Evolutionary conservation across 2,329 filamentous ascomycete genomes (phyloP).

Genomic region (Pseudonectria foliicola): DNA sequence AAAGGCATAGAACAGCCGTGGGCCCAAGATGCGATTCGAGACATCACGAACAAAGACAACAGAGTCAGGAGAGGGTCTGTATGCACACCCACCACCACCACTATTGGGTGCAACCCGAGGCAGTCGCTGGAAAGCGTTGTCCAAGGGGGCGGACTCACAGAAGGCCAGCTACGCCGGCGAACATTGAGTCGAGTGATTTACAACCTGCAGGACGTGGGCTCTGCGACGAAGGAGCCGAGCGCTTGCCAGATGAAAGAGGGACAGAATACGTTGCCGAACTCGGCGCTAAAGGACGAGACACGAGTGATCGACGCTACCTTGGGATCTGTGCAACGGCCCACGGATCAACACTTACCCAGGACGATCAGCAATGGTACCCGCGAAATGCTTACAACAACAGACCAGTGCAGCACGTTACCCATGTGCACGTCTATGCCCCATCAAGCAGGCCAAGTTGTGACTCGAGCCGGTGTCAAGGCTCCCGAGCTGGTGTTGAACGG

Average conservation of each 20-base stretch:
- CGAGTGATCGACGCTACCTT: slow-evolving; percentile 26
- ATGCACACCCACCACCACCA: slow-evolving; percentile 56
- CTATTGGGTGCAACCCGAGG: slow-evolving; percentile 44
- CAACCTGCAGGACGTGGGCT: slow-evolving; percentile 15
- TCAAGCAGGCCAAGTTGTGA: neutral
- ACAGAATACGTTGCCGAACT: slow-evolving; percentile 22
- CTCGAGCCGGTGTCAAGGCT: neutral
- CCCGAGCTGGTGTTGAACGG: neutral
- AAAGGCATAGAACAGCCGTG: slow-evolving; percentile 9
- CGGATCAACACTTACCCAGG: too few relatives aligned
- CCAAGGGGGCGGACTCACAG: neutral
- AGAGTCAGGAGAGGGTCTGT: slow-evolving; percentile 30
- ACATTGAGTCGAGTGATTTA: slow-evolving; percentile 13
- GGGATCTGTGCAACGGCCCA: neutral
- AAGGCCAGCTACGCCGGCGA: slow-evolving; percentile 4
- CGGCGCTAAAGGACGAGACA: slow-evolving; percentile 7
- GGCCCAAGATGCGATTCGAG: slow-evolving; percentile 15
- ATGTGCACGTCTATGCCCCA: slow-evolving; percentile 18
- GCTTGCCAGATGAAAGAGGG: slow-evolving; percentile 13
- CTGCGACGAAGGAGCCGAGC: slow-evolving; percentile 10
- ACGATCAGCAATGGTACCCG: neutral
- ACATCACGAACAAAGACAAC: slow-evolving; percentile 15
- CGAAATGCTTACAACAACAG: slow-evolving; percentile 1
- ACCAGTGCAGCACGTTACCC: slow-evolving; percentile 18
- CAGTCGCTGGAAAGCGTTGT: slow-evolving; percentile 12